These are phyloP conservation scores for Daldinia bambusicola DNA, from an alignment of 495 filamentous ascomycete genomes.

Conservation along the genomic window DNA sequence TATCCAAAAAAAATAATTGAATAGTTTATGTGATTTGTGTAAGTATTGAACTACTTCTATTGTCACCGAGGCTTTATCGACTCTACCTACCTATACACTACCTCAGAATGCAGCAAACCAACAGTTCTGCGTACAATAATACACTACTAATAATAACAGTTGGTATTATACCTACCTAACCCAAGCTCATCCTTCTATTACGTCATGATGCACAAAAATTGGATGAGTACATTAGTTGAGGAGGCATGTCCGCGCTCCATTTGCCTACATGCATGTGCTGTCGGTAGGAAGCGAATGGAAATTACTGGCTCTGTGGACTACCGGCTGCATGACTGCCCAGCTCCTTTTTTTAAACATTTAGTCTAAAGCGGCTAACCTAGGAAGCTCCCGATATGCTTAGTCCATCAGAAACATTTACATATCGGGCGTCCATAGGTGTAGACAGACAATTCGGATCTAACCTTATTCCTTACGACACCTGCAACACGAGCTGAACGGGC, in stretches of 20 bases:
- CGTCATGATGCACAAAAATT: neutral
- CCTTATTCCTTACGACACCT: constrained; percentile 21
- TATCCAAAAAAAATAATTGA: neutral
- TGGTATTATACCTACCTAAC: neutral
- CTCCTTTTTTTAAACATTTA: neutral
- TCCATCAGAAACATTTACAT: constrained; percentile 8
- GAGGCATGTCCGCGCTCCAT: neutral
- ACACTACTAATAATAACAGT: neutral
- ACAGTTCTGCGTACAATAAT: neutral
- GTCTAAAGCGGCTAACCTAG: constrained; percentile 10
- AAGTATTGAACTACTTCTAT: neutral
- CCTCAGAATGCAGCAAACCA: neutral
- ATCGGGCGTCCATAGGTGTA: too few species aligned
- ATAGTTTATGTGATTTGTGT: neutral
- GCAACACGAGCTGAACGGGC: neutral
- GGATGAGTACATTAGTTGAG: neutral
- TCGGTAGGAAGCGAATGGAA: neutral
- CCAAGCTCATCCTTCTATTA: neutral
- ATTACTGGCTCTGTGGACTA: too few species aligned
- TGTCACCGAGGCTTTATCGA: neutral
- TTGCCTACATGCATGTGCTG: neutral
- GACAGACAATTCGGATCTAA: constrained; percentile 35
- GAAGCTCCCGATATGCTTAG: constrained; percentile 28
- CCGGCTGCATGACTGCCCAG: neutral
- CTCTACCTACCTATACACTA: neutral